Percentiles rank a stretch among this genome's conserved stretches.
These are phyloP conservation scores for Osmanthus fragrans DNA, from an alignment of 257 asterid species.

Conservation along the genomic window DNA sequence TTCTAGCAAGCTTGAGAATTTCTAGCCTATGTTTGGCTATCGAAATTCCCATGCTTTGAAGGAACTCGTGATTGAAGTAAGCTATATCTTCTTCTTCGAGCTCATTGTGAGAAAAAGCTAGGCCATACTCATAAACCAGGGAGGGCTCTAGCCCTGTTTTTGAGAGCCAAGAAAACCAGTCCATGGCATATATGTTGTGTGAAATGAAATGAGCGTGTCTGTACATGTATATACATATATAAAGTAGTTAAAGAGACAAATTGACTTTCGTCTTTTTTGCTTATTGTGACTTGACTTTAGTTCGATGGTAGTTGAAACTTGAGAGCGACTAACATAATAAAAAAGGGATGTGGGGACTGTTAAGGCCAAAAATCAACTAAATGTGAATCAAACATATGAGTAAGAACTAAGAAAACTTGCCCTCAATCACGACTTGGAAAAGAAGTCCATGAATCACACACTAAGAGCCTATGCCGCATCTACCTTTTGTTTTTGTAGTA, in stretches of 20 bases:
- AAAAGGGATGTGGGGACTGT: conserved; percentile 23
- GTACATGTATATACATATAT: not conserved
- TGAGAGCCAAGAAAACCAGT: conserved; percentile 58
- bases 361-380: conserved; percentile 13
- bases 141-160: conserved; percentile 48
- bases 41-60: conserved; percentile 54
- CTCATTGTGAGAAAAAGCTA: conserved; percentile 48
- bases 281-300: not conserved
- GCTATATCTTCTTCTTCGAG: conserved; percentile 49
- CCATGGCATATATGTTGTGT: conserved; percentile 30
- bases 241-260: conserved; percentile 11
- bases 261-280: not conserved
- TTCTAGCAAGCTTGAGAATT: conserved; percentile 64
- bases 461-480: not conserved
- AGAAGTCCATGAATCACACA: conserved; percentile 21
- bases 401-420: conserved; percentile 34
- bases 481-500: not conserved
- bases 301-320: conserved; percentile 29
- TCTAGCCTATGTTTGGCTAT: conserved; percentile 75
- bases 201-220: not conserved
- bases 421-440: conserved; percentile 38
- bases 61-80: conserved; percentile 50
- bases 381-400: conserved; percentile 23
- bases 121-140: conserved; percentile 42
- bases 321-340: conserved; percentile 24